phyloP scores from a whole-genome alignment of 768 basidiomycete genomes.

The Mycena belliarum region DNA sequence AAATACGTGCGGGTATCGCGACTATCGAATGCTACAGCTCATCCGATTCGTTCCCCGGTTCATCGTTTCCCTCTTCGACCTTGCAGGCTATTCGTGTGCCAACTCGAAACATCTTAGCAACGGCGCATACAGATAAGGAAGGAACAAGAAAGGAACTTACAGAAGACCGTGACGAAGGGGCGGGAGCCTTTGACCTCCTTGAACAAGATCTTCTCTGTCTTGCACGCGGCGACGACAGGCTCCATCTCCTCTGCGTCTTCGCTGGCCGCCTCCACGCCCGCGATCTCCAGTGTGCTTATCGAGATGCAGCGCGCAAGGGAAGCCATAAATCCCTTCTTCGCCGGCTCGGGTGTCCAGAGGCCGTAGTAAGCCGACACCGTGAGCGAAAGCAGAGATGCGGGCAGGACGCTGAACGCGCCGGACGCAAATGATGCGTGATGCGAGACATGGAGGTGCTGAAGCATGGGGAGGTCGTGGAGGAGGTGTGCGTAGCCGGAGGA shows the following conservation, averaged over 20 bases:
- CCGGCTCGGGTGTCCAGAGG: constrained; percentile 20
- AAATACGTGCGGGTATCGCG: constrained; percentile 9
- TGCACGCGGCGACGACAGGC: constrained; percentile 10
- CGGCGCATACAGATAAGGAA: not conserved
- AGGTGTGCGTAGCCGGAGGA: constrained; percentile 26
- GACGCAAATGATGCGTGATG: constrained; percentile 28
- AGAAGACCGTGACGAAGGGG: constrained; percentile 15
- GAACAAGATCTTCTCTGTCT: constrained; percentile 3
- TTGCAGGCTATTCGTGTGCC: not conserved
- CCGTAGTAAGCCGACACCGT: constrained; percentile 27
- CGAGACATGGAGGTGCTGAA: constrained; percentile 29
- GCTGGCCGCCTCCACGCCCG: constrained; percentile 15
- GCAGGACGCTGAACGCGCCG: constrained; percentile 27
- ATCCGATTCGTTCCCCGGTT: not conserved
- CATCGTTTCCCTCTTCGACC: too few species aligned
- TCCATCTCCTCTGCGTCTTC: not conserved
- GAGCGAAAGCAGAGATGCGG: constrained; percentile 21
- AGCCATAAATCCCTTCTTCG: constrained; percentile 15
- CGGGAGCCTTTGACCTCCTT: not conserved
- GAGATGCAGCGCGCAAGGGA: constrained; percentile 21
- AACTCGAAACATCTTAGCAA: constrained; percentile 1
- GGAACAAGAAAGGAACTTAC: constrained; percentile 13
- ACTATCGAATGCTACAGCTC: constrained; percentile 6
- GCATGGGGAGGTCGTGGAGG: constrained; percentile 23
- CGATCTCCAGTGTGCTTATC: constrained; percentile 9